phyloP scores from a whole-genome alignment of 768 basidiomycete species.

The Rhizopogon vulgaris region DNA sequence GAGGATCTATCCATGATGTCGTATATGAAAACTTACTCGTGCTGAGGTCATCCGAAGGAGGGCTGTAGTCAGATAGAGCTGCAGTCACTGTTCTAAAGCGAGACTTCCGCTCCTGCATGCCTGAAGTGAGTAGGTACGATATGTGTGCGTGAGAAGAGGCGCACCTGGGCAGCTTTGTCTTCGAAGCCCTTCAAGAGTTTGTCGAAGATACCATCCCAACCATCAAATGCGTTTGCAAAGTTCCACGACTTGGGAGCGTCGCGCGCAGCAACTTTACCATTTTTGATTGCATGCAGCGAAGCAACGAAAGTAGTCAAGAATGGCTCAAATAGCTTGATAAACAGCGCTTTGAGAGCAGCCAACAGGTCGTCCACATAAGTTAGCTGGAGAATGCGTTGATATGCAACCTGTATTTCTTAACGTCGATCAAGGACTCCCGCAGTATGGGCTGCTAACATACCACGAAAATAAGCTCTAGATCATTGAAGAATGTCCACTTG shows the following conservation, averaged over 20 bases:
- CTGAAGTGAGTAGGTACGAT: slow-evolving; percentile 1
- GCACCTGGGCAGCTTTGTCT: slow-evolving; percentile 65
- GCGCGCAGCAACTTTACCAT: slow-evolving; percentile 34
- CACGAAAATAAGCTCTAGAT: slow-evolving; percentile 94
- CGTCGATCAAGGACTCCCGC: background rate
- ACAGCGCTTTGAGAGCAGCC: slow-evolving; percentile 71
- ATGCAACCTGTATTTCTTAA: slow-evolving; percentile 64
- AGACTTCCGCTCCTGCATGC: slow-evolving; percentile 61
- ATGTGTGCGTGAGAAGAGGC: slow-evolving; percentile 4
- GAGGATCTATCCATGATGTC: background rate
- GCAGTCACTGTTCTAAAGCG: slow-evolving; percentile 41
- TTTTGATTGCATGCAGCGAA: slow-evolving; percentile 63
- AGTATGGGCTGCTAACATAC: slow-evolving; percentile 39
- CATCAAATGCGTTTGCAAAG: slow-evolving; percentile 62
- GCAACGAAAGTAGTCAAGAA: slow-evolving; percentile 80
- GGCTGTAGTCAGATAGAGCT: slow-evolving; percentile 32
- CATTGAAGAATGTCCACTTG: slow-evolving; percentile 93
- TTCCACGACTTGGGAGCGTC: slow-evolving; percentile 49
- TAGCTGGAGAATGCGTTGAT: slow-evolving; percentile 92
- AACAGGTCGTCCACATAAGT: slow-evolving; percentile 92
- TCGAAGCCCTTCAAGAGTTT: slow-evolving; percentile 69
- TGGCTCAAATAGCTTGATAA: slow-evolving; percentile 81
- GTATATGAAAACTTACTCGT: slow-evolving; percentile 38
- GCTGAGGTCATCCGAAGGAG: slow-evolving; percentile 53
- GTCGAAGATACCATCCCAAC: slow-evolving; percentile 81